Evolutionary conservation across 257 asterid species (phyloP).

Genomic region (Scutellaria baicalensis): DNA sequence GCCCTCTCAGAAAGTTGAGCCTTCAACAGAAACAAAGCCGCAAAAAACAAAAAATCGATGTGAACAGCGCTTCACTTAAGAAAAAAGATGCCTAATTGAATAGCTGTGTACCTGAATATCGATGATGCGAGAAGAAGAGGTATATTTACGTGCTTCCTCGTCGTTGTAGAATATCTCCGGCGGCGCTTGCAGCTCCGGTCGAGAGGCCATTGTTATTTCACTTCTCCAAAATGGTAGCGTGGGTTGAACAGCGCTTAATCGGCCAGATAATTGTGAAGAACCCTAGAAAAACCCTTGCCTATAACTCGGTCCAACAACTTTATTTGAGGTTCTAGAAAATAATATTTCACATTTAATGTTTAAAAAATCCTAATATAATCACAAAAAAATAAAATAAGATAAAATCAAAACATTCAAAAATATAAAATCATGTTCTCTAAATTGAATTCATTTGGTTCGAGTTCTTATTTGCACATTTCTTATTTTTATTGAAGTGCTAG

Average conservation of each 20-base stretch:
- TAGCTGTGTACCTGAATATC: slow-evolving; percentile 60
- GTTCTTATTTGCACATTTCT: no score
- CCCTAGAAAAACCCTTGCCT: not conserved
- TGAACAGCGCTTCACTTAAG: not conserved
- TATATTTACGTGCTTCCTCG: slow-evolving; percentile 91
- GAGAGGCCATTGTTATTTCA: slow-evolving; percentile 47
- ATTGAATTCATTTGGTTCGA: no score
- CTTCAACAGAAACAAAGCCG: slow-evolving; percentile 26
- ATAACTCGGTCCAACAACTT: no score
- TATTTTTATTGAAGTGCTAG: no score
- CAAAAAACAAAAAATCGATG: not conserved
- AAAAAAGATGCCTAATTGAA: not conserved
- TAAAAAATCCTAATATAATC: no score
- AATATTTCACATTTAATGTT: no score
- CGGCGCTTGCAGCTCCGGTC: slow-evolving; percentile 96
- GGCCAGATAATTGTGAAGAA: no score
- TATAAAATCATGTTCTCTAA: no score
- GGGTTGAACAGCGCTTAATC: not conserved
- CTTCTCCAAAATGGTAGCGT: not conserved
- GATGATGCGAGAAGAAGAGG: slow-evolving; percentile 94
- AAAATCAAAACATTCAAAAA: no score
- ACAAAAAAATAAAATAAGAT: no score
- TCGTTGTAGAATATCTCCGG: slow-evolving; percentile 93
- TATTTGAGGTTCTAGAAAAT: no score
- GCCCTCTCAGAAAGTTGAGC: slow-evolving; percentile 91